Percentiles rank a stretch among this genome's conserved stretches.
Conservation (phyloP, 2,329 filamentous ascomycete genomes). For the Hymenoscyphus occultus region DNA sequence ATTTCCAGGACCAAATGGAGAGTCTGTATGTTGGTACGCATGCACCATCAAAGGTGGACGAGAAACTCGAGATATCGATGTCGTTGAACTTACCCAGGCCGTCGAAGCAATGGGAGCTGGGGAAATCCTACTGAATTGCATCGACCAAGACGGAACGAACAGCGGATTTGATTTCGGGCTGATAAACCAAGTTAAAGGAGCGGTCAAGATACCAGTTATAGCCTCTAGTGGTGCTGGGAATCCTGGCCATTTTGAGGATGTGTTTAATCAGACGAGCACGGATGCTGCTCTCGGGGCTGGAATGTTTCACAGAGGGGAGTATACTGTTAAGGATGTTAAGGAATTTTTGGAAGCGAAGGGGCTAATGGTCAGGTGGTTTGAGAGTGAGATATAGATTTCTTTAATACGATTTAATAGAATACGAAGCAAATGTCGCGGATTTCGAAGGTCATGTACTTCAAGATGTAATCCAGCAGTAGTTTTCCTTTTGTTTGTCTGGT, state of each 20-base stretch:
- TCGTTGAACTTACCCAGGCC: slow-evolving; percentile 79
- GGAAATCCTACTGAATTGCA: slow-evolving; percentile 95
- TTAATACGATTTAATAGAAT: too few species aligned
- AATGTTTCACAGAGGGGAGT: slow-evolving; percentile 97
- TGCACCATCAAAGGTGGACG: slow-evolving; percentile 95
- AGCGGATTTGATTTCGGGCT: slow-evolving; percentile 92
- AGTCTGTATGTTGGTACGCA: slow-evolving; percentile 90
- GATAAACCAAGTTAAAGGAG: slow-evolving; percentile 81
- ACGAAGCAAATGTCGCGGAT: too few species aligned
- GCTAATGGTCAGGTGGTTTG: slow-evolving; percentile 75
- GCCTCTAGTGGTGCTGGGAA: slow-evolving; percentile 89
- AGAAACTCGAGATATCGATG: slow-evolving; percentile 91
- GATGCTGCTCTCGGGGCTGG: slow-evolving; percentile 94
- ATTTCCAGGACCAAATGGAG: slow-evolving; percentile 69
- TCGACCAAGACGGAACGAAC: slow-evolving; percentile 94
- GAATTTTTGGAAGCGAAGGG: slow-evolving; percentile 70
- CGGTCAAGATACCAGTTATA: slow-evolving; percentile 89
- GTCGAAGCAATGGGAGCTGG: slow-evolving; percentile 95
- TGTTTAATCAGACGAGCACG: slow-evolving; percentile 79
- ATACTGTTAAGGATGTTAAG: slow-evolving; percentile 92
- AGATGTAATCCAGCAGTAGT: too few species aligned
- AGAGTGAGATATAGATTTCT: slow-evolving; percentile 40
- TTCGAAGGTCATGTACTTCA: too few species aligned
- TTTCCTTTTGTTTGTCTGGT: too few species aligned
- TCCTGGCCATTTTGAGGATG: slow-evolving; percentile 84